These are phyloP conservation scores for Paramecium tetraurelia DNA, from an alignment of 73 alveolate species.

Conservation along the genomic window DNA sequence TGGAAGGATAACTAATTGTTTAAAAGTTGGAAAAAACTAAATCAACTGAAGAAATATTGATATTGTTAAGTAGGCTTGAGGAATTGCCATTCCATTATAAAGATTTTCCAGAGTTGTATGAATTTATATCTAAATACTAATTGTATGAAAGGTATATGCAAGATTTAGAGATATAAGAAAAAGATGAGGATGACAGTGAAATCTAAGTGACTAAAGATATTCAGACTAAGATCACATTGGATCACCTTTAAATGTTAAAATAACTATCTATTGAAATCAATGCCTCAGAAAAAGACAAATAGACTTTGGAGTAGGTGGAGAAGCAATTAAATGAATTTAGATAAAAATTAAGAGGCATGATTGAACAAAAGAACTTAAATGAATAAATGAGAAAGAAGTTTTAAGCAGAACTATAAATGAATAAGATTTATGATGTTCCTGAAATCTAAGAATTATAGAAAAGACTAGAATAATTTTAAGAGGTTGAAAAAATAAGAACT, in stretches of 20 bases:
- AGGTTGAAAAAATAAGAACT: background rate
- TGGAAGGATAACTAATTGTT: background rate
- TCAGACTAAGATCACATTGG: background rate
- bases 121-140: background rate
- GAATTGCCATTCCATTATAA: background rate
- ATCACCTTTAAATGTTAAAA: background rate
- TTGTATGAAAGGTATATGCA: background rate
- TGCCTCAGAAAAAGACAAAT: background rate
- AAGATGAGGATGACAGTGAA: constrained; percentile 35
- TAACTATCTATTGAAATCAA: background rate
- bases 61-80: background rate
- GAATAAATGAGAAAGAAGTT: constrained; percentile 24
- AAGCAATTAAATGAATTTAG: background rate
- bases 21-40: background rate
- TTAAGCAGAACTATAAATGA: background rate
- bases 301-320: background rate
- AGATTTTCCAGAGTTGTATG: background rate
- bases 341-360: background rate
- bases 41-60: background rate
- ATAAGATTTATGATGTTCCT: background rate
- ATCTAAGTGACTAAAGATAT: background rate
- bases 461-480: background rate
- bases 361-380: background rate
- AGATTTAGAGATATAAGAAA: background rate
- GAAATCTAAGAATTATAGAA: background rate